A percentile compares a stretch with the other conserved stretches of the same genome.
Evolutionary conservation across 352 stramenopile genomes (phyloP).

Genomic region (Pelagophyceae sp.): DNA sequence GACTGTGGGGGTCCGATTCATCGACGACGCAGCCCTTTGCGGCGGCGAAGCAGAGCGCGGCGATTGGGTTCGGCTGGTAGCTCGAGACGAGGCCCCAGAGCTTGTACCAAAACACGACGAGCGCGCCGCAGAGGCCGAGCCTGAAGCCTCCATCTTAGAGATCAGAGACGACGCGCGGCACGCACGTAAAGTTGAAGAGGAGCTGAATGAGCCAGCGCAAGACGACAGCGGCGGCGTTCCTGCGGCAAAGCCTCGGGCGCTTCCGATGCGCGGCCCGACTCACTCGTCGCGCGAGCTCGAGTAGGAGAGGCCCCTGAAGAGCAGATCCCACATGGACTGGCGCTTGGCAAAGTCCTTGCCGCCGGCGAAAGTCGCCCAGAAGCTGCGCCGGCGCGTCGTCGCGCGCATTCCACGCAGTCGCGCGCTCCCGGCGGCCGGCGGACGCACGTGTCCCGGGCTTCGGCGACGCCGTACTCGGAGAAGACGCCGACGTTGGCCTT

Average conservation of each 20-base stretch:
- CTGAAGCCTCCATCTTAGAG: no score
- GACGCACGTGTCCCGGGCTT: not conserved
- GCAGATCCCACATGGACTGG: conserved; percentile 71
- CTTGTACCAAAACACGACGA: conserved; percentile 73
- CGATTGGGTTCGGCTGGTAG: conserved; percentile 66
- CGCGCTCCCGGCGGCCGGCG: no score
- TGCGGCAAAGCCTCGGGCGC: conserved; percentile 42
- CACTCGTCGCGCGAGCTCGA: not conserved
- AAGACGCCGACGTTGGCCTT: conserved; percentile 63
- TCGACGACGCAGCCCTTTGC: no score
- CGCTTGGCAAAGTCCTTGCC: conserved; percentile 71
- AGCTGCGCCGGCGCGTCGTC: no score
- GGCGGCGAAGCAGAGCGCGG: conserved; percentile 59
- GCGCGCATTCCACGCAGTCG: no score
- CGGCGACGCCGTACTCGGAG: conserved; percentile 51
- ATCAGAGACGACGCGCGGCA: no score
- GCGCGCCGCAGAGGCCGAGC: conserved; percentile 59
- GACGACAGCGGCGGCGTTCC: conserved; percentile 61
- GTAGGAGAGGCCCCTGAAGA: conserved; percentile 53
- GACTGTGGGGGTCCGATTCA: no score
- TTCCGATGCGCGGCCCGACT: no score
- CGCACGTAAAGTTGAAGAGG: conserved; percentile 71
- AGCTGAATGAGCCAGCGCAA: conserved; percentile 69
- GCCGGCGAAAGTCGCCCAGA: conserved; percentile 66
- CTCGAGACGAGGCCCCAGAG: conserved; percentile 65